Base-by-base conservation (phyloP, 345 rosid species). In the Moringa oleifera region DNA sequence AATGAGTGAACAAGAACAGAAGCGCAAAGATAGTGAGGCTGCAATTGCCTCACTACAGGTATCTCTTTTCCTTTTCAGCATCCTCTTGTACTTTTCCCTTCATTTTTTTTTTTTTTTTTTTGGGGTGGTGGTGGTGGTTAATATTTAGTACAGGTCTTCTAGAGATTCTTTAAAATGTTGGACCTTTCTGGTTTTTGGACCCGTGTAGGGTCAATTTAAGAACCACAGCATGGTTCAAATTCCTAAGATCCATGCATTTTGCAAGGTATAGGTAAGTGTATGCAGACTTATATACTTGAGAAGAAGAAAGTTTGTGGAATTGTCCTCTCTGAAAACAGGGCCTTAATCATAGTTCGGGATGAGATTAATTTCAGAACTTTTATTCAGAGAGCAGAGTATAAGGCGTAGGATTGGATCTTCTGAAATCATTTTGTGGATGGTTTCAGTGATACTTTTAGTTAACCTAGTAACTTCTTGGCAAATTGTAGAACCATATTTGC, bases 11-110 rank as follows among this genome's bases (percentile, higher is more conserved):
- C 99, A 90, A 69, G 91, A 90, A 67, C 85, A 81, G 69, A 94
- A 91, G 80, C 76, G 78, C 52, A 89, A 88, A 79, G 96, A 89
- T 69, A 84, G 90, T 52, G 97, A 94, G 70, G 62, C 91, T 72
- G 88, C 95, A 41, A 78, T 88, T 69, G 70, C 82, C 60, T 81
- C 97, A 8, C 79, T 91, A 23, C 81, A 80, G 95, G 97, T 90
- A 68, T 49, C 8, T 64, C 54, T 31, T 25, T 58, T 23, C 56
- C 11, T 33, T 49, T 11, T 53, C 18, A 6, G 23, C n/a, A 10
- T 21, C 24, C 18, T 60, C 20, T 18, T 37, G n/a, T 20, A 11
- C 37, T 33, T 5, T n/a, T 33, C 37, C 11, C 37, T 4, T 33
- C 37, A 33, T 33, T n/a, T n/a, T n/a, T n/a, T n/a, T n/a, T n/a